Base-by-base conservation (phyloP, 1,284 basidiomycete species). In the Wolfiporia cocos region DNA sequence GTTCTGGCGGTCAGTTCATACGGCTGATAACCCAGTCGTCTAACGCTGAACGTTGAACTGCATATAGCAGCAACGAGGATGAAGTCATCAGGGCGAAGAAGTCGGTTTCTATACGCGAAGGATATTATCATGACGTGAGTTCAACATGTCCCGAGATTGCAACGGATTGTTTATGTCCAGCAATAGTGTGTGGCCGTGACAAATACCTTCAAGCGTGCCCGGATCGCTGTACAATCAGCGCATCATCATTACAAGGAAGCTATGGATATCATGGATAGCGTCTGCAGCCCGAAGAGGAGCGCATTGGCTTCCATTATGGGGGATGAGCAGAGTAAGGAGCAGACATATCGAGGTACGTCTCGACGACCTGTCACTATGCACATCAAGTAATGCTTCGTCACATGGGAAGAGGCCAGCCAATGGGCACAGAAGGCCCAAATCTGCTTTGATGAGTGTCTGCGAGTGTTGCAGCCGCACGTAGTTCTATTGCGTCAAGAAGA, bases 291-390 rank as follows among this genome's bases (percentile, higher is more conserved):
- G 12, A 51, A 48, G 39, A 47, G 52, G 39, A 48, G 43, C 43
- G 43, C 33, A 22, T 51, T 47, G 46, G 49, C 47, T 40, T 46
- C 54, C n/a, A 45, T 49, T 4, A 30, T 56, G 22, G 49, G 51
- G 34, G 54, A 56, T 35, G 54, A 56, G 47, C 54, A 56, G 44
- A 56, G 54, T 39, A 43, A 51, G 37, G 47, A 54, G 28, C 41
- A 48, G 46, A 52, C 54, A 1, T 56, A 56, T 33, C 42, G 41
- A 39, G 52, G 54, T 54, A 26, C n/a, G 50, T 37, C 17, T 22
- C 4, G 11, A 28, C 28, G 15, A 10, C 20, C 5, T 12, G 3
- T 24, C 14, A 19, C 3, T n/a, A 5, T 9, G 11, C 5, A 34
- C 10, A 23, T 4, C 0, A 21, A 18, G n/a, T 28, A 22, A 14